phyloP scores from a whole-genome alignment of 192 early-diverging fungal species.

The Glomus cerebriforme region DNA sequence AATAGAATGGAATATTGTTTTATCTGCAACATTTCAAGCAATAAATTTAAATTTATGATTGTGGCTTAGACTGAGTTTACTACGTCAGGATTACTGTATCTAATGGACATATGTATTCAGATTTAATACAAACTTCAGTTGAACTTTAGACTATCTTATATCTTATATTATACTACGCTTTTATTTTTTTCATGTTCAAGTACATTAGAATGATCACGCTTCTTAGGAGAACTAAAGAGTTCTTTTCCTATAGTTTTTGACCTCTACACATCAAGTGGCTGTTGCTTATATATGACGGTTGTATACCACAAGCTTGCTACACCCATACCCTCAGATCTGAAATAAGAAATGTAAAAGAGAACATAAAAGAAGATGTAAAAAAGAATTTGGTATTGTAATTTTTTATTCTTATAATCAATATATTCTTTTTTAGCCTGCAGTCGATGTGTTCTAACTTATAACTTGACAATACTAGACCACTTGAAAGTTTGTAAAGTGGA shows the following conservation, averaged over 20 bases:
- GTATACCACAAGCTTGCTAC: background rate
- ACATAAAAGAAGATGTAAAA: slow-evolving; percentile 17
- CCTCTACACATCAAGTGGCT: slow-evolving; percentile 17
- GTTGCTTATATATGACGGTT: background rate
- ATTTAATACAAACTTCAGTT: too few relatives aligned
- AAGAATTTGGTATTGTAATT: slow-evolving; percentile 1
- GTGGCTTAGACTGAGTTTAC: too few relatives aligned
- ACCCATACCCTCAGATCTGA: slow-evolving; percentile 8
- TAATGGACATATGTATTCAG: too few relatives aligned
- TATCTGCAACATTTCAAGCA: too few relatives aligned
- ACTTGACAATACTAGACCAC: background rate
- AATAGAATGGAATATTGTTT: too few relatives aligned
- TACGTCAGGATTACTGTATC: too few relatives aligned
- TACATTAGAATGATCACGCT: background rate
- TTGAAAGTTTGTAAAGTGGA: slow-evolving; percentile 12
- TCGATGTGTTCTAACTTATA: slow-evolving; percentile 21
- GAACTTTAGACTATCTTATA: too few relatives aligned
- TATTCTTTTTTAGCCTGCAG: slow-evolving; percentile 16
- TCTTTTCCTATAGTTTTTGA: slow-evolving; percentile 2
- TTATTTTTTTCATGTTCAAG: background rate
- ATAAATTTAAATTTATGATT: too few relatives aligned
- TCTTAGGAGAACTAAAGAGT: slow-evolving; percentile 20
- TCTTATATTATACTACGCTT: too few relatives aligned
- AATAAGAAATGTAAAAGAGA: slow-evolving; percentile 15
- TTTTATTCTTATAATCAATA: slow-evolving; percentile 21